These are phyloP conservation scores for Sorghum bicolor DNA, from an alignment of 176 grass and related monocot genomes.

Conservation along the genomic window DNA sequence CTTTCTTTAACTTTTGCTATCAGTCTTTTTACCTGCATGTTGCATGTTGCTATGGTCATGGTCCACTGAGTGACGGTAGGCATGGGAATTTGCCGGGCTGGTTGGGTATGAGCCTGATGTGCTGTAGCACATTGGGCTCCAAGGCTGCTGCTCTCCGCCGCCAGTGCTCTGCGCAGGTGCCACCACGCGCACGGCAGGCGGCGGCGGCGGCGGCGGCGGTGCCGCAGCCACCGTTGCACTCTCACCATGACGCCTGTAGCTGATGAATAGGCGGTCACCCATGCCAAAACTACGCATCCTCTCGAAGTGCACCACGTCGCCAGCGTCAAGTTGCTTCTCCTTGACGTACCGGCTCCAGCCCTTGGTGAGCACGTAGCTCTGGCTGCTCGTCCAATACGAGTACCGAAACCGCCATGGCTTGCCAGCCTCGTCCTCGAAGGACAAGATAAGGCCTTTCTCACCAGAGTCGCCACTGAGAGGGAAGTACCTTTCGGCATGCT, in stretches of 20 bases:
- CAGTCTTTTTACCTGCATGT: constrained; percentile 44
- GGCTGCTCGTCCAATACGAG: constrained; percentile 98
- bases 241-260: constrained; percentile 44
- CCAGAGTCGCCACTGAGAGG: constrained; percentile 63
- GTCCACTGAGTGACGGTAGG: constrained; percentile 35
- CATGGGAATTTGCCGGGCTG: constrained; percentile 51
- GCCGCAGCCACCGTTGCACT: neutral
- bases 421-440: constrained; percentile 79
- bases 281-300: constrained; percentile 38
- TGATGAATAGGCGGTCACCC: constrained; percentile 60
- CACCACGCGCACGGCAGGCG: constrained; percentile 10
- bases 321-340: constrained; percentile 82
- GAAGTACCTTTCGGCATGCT: constrained; percentile 87
- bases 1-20: constrained; percentile 3
- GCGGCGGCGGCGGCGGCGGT: neutral
- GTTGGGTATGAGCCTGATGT: constrained; percentile 46
- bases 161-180: constrained; percentile 21
- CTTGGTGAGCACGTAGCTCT: constrained; percentile 97
- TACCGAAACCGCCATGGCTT: constrained; percentile 88
- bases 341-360: constrained; percentile 97
- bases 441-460: constrained; percentile 75
- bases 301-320: constrained; percentile 73
- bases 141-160: constrained; percentile 49
- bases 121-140: constrained; percentile 70
- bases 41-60: constrained; percentile 44